phyloP scores from a whole-genome alignment of 768 basidiomycete species.

The Guyanaporus albipodus region DNA sequence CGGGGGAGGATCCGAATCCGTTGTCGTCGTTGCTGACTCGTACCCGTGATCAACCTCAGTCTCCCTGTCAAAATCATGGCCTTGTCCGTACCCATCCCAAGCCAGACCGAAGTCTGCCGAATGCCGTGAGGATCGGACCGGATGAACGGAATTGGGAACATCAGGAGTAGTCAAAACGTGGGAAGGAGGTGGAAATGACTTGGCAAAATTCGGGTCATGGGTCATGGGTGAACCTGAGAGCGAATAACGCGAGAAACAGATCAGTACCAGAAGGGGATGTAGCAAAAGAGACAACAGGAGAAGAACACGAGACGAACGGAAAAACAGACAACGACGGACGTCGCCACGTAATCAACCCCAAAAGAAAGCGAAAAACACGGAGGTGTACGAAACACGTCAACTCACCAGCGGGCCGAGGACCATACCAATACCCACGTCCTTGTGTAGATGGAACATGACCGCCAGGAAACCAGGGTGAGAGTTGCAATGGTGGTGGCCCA shows the following conservation, averaged over 20 bases:
- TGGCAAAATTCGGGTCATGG: constrained; percentile 8
- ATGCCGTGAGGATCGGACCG: constrained; percentile 1
- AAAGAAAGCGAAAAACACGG: neutral
- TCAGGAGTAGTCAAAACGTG: constrained; percentile 1
- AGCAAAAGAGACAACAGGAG: neutral
- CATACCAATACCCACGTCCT: constrained; percentile 23
- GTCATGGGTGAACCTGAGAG: constrained; percentile 14
- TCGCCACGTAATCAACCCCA: constrained; percentile 1
- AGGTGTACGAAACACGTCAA: neutral
- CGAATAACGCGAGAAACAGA: neutral
- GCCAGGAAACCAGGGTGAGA: constrained; percentile 15
- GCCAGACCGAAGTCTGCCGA: constrained; percentile 1
- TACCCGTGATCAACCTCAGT: constrained; percentile 24
- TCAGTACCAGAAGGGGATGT: constrained; percentile 9
- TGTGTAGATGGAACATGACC: constrained; percentile 8
- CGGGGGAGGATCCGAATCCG: constrained; percentile 26
- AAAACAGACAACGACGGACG: neutral
- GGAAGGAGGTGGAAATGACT: constrained; percentile 1
- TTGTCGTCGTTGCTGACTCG: constrained; percentile 26
- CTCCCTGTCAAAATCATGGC: constrained; percentile 20
- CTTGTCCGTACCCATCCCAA: constrained; percentile 2
- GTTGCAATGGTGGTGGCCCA: constrained; percentile 12
- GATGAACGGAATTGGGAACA: neutral
- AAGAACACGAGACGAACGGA: neutral
- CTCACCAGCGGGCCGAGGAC: constrained; percentile 19